Evolutionary conservation across 192 early-diverging fungal genomes (phyloP), one percentile per base, ranked within the genome.

Genomic region (Spinellus fusiger): DNA sequence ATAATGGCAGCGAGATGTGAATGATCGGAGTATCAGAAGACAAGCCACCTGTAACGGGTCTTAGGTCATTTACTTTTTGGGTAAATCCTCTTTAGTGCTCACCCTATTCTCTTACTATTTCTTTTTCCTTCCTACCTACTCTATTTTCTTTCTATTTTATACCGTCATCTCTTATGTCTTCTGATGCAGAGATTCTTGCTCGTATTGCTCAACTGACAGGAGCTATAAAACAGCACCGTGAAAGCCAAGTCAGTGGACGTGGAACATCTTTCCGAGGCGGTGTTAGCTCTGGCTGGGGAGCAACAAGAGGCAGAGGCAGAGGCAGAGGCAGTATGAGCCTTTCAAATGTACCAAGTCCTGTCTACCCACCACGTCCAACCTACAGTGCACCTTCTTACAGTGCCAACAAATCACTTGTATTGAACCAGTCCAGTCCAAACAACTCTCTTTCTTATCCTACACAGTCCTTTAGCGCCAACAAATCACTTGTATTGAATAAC

Each of bases 171-270:
- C 5, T n/a, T n/a, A 66, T 67, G 65, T 50, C 51, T 4, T 54
- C 44, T 13, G 58, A 67, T 51, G 25, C 44, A 27, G 65, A 60
- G 27, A 40, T 67, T n/a, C 38, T 61, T 9, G 52, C 59, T 5
- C 35, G 58, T 8, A 60, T 67, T 44, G 64, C 55, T 6, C 26
- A 53, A 20, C 50, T 66, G 9, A 57, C 56, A 22, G 28, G 33
- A 44, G 64, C 64, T 12, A 54, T 59, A 25, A 25, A 59, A 26
- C 64, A 66, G 32, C 56, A 37, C 16, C 57, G 46, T 16, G 33
- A 27, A 20, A 55, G 9, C 13, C 37, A 58, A 47, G 29, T 35
- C 40, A 6, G 15, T 33, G 61, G 52, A 5, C 32, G 34, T 47
- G 34, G 31, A n/a, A 12, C 56, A 7, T 37, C 40, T 58, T 47